These are phyloP conservation scores for Dicorynia guianensis DNA, from an alignment of 306 rosid genomes.

Conservation along the genomic window DNA sequence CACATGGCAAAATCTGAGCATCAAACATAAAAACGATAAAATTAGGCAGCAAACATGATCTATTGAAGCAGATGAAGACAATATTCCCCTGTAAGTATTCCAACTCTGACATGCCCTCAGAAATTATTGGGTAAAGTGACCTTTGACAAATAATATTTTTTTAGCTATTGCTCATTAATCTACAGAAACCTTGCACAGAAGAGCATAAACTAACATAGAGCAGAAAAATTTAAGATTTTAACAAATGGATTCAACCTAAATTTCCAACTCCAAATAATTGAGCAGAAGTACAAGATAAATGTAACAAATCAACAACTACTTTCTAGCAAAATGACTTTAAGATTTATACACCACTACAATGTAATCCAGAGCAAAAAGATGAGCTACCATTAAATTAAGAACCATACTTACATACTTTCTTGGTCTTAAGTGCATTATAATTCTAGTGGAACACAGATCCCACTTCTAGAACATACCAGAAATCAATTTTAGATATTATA, in stretches of 20 bases:
- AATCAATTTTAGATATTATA: not conserved
- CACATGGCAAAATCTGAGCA: not conserved
- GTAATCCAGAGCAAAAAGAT: not conserved
- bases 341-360: not conserved
- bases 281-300: not conserved
- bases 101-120: conserved; percentile 65
- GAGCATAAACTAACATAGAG: not conserved
- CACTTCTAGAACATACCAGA: not conserved
- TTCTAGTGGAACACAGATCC: not conserved
- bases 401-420: not conserved
- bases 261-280: not conserved
- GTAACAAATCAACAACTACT: not conserved
- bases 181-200: not conserved
- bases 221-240: not conserved
- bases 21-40: not conserved
- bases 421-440: not conserved
- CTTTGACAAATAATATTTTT: conserved; percentile 24
- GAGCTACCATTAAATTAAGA: not conserved
- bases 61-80: not conserved
- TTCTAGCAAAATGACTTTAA: not conserved
- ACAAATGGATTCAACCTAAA: not conserved
- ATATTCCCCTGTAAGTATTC: conserved; percentile 62
- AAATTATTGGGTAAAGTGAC: conserved; percentile 59
- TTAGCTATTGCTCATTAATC: not conserved
- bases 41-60: not conserved